These are phyloP conservation scores for Claviceps sp. DNA, from an alignment of 2,329 filamentous ascomycete genomes.

Conservation along the genomic window DNA sequence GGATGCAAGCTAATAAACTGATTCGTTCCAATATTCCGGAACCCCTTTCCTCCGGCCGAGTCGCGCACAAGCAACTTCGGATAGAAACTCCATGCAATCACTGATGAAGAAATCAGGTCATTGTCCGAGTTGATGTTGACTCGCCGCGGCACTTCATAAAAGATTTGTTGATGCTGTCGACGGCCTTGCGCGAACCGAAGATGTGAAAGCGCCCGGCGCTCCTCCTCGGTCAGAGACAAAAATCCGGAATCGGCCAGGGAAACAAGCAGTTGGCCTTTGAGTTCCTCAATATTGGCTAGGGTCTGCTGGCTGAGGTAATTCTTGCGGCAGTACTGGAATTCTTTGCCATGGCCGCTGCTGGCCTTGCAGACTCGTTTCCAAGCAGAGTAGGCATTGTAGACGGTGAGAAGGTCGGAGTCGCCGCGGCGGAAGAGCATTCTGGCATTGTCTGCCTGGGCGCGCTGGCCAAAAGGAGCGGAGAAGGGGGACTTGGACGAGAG, in stretches of 20 bases:
- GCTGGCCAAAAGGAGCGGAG: conserved; percentile 70
- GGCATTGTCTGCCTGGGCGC: conserved; percentile 68
- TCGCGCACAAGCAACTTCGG: conserved; percentile 81
- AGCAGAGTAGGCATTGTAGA: conserved; percentile 82
- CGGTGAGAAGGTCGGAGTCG: conserved; percentile 82
- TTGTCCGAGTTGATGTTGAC: conserved; percentile 68
- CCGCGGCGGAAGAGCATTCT: conserved; percentile 67
- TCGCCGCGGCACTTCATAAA: conserved; percentile 68
- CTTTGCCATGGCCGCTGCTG: conserved; percentile 47
- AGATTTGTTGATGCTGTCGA: conserved; percentile 48
- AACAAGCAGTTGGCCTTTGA: conserved; percentile 81
- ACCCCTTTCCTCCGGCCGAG: conserved; percentile 53
- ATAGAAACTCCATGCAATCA: conserved; percentile 91
- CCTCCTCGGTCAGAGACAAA: conserved; percentile 58
- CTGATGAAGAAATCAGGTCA: conserved; percentile 63
- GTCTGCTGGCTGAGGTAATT: conserved; percentile 88
- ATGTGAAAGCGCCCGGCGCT: conserved; percentile 55
- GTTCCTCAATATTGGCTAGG: conserved; percentile 81
- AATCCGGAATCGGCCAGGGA: conserved; percentile 79
- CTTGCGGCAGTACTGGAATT: conserved; percentile 85
- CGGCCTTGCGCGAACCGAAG: conserved; percentile 45
- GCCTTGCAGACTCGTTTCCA: conserved; percentile 77
- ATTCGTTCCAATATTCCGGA: conserved; percentile 87
- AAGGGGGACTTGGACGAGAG: conserved; percentile 93
- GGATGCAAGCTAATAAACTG: conserved; percentile 80